Evolutionary conservation across 2,329 filamentous ascomycete species (phyloP).

Genomic region (Penicillium capsulatum): DNA sequence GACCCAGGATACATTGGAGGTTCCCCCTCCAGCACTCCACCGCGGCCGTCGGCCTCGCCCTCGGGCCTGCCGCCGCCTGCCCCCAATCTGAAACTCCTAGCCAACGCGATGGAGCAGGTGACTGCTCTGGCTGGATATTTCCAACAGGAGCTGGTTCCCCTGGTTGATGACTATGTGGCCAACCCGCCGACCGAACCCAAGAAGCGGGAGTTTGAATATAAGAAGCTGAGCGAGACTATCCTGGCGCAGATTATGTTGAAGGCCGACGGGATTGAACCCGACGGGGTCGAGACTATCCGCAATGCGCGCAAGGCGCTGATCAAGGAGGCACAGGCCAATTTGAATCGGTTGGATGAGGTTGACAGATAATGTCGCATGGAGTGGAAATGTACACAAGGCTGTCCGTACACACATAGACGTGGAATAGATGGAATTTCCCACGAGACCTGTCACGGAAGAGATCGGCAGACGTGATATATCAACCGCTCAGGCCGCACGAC

Average conservation of each 20-base stretch:
- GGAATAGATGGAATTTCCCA: too few relatives aligned
- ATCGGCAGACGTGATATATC: slow-evolving; percentile 14
- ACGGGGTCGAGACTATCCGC: slow-evolving; percentile 58
- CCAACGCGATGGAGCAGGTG: slow-evolving; percentile 37
- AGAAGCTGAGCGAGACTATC: slow-evolving; percentile 43
- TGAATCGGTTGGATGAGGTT: slow-evolving; percentile 38
- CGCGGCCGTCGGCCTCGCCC: slow-evolving; percentile 17
- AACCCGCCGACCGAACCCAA: slow-evolving; percentile 40
- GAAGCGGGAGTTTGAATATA: slow-evolving; percentile 42
- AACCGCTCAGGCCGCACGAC: slow-evolving; percentile 6
- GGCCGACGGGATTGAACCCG: slow-evolving; percentile 69
- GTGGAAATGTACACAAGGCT: too few relatives aligned
- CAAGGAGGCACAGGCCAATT: slow-evolving; percentile 39
- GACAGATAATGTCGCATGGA: slow-evolving; percentile 14
- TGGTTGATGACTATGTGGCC: slow-evolving; percentile 37
- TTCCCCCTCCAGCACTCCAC: slow-evolving; percentile 15
- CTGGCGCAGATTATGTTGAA: slow-evolving; percentile 44
- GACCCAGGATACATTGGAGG: slow-evolving; percentile 1
- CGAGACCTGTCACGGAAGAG: slow-evolving; percentile 5
- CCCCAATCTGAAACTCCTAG: slow-evolving; percentile 35
- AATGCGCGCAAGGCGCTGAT: slow-evolving; percentile 47
- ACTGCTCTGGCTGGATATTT: slow-evolving; percentile 37
- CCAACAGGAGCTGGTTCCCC: slow-evolving; percentile 35
- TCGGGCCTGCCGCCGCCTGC: slow-evolving; percentile 26
- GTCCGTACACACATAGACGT: too few relatives aligned